Percentiles rank a stretch among this genome's conserved stretches.
Evolutionary conservation across 1,284 basidiomycete genomes (phyloP).

Genomic region (Naganishia cerealis): DNA sequence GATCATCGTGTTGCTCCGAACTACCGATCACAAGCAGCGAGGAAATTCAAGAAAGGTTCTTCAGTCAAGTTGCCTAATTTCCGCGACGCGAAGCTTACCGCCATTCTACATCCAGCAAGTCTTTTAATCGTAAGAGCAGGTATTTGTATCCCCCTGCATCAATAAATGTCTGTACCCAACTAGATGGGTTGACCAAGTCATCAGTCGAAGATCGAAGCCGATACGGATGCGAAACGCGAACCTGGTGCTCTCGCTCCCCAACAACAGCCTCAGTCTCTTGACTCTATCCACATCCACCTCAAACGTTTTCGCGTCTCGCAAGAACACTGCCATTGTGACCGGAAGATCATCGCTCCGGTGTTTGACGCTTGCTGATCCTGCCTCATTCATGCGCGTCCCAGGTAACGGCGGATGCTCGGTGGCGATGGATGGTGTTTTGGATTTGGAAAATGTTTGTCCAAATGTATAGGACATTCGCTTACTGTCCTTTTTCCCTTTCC

Average conservation of each 20-base stretch:
- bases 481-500: conserved; percentile 1
- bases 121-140: conserved; percentile 80
- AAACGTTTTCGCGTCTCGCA: conserved; percentile 32
- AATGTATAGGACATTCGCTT: conserved; percentile 24
- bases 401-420: neutral
- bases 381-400: too few species aligned
- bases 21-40: conserved; percentile 54
- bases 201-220: conserved; percentile 5
- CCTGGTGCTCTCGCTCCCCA: conserved; percentile 83
- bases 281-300: conserved; percentile 50
- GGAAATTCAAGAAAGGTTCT: neutral
- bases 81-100: conserved; percentile 60
- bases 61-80: neutral
- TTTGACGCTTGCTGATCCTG: neutral
- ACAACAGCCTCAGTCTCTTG: conserved; percentile 60
- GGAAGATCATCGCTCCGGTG: conserved; percentile 22
- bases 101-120: conserved; percentile 94
- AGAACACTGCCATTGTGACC: conserved; percentile 14
- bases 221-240: conserved; percentile 47
- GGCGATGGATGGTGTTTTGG: neutral
- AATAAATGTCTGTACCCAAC: conserved; percentile 91
- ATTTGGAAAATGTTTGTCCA: conserved; percentile 14
- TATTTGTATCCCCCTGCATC: conserved; percentile 79
- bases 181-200: conserved; percentile 44
- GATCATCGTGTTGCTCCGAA: conserved; percentile 96